phyloP scores from a whole-genome alignment of 192 early-diverging fungal species.

The Powellomyces hirtus region DNA sequence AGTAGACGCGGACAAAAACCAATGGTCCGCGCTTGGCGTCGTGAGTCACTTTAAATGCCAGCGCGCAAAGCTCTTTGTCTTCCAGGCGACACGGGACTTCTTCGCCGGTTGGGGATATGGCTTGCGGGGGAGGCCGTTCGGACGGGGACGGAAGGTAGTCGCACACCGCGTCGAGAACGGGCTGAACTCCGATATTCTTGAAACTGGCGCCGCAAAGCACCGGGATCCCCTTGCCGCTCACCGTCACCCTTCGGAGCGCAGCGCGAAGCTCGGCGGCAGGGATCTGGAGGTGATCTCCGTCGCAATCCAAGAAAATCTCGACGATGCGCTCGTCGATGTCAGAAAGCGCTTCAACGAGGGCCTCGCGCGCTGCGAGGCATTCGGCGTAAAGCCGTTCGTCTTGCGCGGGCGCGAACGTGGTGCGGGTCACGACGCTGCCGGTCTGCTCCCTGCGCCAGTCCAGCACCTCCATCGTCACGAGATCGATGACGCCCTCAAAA shows the following conservation, averaged over 20 bases:
- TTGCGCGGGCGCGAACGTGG: neutral
- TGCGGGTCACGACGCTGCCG: conserved; percentile 38
- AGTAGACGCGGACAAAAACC: conserved; percentile 89
- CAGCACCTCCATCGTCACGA: conserved; percentile 69
- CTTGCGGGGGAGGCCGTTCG: conserved; percentile 63
- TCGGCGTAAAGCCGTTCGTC: conserved; percentile 14
- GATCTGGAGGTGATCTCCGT: conserved; percentile 72
- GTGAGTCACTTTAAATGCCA: conserved; percentile 93
- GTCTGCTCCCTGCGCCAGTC: conserved; percentile 52
- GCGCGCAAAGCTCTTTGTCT: conserved; percentile 56
- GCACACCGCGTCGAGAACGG: conserved; percentile 82
- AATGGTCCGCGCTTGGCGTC: conserved; percentile 83
- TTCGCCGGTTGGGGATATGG: conserved; percentile 42
- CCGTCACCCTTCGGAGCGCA: conserved; percentile 71
- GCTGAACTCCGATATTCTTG: conserved; percentile 90
- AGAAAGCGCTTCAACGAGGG: conserved; percentile 77
- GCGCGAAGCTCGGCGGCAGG: conserved; percentile 56
- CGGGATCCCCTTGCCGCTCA: conserved; percentile 69
- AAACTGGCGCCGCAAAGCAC: conserved; percentile 87
- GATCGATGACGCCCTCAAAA: conserved; percentile 69
- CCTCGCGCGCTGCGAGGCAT: conserved; percentile 56
- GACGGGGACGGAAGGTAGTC: conserved; percentile 82
- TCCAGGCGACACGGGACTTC: neutral
- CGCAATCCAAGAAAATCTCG: conserved; percentile 74
- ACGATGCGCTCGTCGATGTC: conserved; percentile 82